Evolutionary conservation across 306 rosid genomes (phyloP).

Genomic region (Lathyrus oleraceus): DNA sequence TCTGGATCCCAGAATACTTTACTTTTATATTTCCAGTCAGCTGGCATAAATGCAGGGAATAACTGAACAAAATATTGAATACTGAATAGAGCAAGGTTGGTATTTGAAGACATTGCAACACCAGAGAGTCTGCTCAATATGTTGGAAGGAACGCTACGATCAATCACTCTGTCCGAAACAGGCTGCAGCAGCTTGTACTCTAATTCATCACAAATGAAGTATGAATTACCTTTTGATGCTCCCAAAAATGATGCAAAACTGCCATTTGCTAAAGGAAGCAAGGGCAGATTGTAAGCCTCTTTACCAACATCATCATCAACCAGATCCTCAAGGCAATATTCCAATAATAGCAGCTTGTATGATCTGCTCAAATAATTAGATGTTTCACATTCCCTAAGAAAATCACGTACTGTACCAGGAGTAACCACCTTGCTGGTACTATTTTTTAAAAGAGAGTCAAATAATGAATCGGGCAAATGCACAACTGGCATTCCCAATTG

Average conservation of each 20-base stretch:
- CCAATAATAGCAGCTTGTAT: constrained; percentile 77
- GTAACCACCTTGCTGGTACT: constrained; percentile 71
- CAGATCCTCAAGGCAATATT: constrained; percentile 93
- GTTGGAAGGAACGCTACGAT: constrained; percentile 58
- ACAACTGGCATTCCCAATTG: constrained; percentile 87
- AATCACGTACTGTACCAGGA: constrained; percentile 75
- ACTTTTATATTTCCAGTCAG: constrained; percentile 82
- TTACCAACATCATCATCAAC: constrained; percentile 83
- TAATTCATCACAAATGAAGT: constrained; percentile 78
- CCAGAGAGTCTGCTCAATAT: constrained; percentile 70
- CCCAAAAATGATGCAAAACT: constrained; percentile 66
- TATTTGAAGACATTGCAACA: constrained; percentile 76
- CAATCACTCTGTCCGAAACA: constrained; percentile 69
- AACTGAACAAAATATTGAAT: constrained; percentile 66
- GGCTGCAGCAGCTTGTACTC: constrained; percentile 69
- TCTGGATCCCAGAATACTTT: constrained; percentile 83
- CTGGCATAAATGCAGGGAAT: constrained; percentile 70
- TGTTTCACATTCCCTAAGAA: constrained; percentile 65
- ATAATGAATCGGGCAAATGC: constrained; percentile 63
- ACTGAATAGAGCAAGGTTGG: constrained; percentile 64
- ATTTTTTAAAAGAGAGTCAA: constrained; percentile 70
- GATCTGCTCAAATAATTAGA: constrained; percentile 49
- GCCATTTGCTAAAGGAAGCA: constrained; percentile 93
- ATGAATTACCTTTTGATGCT: constrained; percentile 67
- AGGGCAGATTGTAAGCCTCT: constrained; percentile 67